A percentile compares a stretch with the other conserved stretches of the same genome.
These are phyloP conservation scores for Tricladium varicosporioides DNA, from an alignment of 2,329 filamentous ascomycete genomes.

Conservation along the genomic window DNA sequence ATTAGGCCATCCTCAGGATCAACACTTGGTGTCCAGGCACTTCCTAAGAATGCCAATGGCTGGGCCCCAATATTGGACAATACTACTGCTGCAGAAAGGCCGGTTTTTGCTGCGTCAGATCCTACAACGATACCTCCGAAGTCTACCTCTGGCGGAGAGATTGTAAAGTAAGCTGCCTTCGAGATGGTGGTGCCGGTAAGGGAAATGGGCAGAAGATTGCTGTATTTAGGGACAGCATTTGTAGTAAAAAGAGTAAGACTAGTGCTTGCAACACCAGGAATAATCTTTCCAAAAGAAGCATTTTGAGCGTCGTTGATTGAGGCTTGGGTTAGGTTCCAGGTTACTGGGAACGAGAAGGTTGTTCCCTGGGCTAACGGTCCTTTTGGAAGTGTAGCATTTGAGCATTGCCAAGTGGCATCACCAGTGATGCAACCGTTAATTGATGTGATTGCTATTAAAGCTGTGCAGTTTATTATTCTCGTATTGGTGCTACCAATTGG, in stretches of 20 bases:
- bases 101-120: conserved; percentile 27
- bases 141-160: conserved; percentile 38
- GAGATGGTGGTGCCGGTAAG: conserved; percentile 40
- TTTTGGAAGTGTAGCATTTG: conserved; percentile 38
- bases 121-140: conserved; percentile 41
- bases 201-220: conserved; percentile 37
- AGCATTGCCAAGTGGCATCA: conserved; percentile 37
- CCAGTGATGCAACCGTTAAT: conserved; percentile 38
- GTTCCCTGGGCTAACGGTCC: conserved; percentile 36
- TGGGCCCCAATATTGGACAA: conserved; percentile 40
- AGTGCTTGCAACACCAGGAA: conserved; percentile 38
- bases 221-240: conserved; percentile 38
- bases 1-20: conserved; percentile 13
- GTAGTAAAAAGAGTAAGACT: conserved; percentile 39
- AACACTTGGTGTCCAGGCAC: conserved; percentile 34
- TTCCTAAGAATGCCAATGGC: conserved; percentile 37
- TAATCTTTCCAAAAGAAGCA: conserved; percentile 28
- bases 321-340: conserved; percentile 37
- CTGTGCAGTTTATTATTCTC: conserved; percentile 37
- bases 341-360: conserved; percentile 41
- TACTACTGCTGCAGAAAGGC: conserved; percentile 34
- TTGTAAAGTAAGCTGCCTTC: conserved; percentile 35
- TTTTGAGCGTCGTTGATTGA: conserved; percentile 27
- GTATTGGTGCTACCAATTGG: conserved; percentile 35
- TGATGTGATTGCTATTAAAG: conserved; percentile 37